Conservation (phyloP, 1,139 yeast genomes). For the Neolecta irregularis region DNA sequence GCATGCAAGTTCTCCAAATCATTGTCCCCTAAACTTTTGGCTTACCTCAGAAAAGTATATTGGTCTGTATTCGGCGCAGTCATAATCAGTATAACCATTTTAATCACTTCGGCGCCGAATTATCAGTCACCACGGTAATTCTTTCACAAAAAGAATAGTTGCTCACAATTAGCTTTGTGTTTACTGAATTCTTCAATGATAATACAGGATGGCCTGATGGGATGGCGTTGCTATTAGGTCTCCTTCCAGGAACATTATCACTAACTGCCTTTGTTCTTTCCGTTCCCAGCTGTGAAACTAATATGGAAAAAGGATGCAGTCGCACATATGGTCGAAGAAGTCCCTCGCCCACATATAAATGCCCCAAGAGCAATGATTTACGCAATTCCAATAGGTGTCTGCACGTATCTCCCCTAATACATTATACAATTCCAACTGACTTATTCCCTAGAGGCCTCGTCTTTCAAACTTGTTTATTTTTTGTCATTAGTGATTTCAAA, state of each 20-base stretch:
- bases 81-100: conserved; percentile 17
- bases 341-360: conserved; percentile 40
- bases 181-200: conserved; percentile 16
- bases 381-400: conserved; percentile 52
- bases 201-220: conserved; percentile 18
- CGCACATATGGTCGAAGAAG: conserved; percentile 73
- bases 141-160: too few relatives aligned
- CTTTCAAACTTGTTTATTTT: conserved; percentile 54
- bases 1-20: too few relatives aligned
- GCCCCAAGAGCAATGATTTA: conserved; percentile 61
- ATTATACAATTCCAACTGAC: too few relatives aligned
- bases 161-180: conserved; percentile 12
- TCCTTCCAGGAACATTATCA: conserved; percentile 34
- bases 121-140: too few relatives aligned
- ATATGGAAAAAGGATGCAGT: too few relatives aligned
- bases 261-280: conserved; percentile 64
- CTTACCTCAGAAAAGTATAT: conserved; percentile 11
- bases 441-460: conserved; percentile 53
- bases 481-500: conserved; percentile 58
- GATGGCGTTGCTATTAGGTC: conserved; percentile 9
- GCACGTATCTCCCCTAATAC: too few relatives aligned
- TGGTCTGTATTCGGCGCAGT: conserved; percentile 18
- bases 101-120: conserved; percentile 16
- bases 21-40: not conserved
- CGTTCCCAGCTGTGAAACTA: too few relatives aligned